Conservation (phyloP, 495 filamentous ascomycete genomes). For the Tuber umbilicatum region DNA sequence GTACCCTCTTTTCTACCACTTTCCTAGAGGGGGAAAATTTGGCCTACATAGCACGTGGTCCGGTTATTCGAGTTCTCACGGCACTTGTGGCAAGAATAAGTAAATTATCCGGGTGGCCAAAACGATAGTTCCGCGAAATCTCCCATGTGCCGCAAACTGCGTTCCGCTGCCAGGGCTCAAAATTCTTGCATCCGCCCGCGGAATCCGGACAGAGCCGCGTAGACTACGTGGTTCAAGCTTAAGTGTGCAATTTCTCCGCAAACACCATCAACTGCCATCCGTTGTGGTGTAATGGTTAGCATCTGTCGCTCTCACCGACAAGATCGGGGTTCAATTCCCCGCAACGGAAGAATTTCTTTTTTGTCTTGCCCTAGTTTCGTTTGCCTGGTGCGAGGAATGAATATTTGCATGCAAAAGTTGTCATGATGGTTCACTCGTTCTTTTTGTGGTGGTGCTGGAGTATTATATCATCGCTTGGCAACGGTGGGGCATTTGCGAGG, state of each 20-base stretch:
- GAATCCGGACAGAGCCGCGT: background rate
- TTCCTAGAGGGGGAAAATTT: too few species aligned
- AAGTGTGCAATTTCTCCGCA: background rate
- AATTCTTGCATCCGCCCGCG: too few species aligned
- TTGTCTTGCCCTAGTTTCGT: background rate
- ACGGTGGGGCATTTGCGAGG: too few species aligned
- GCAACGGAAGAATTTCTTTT: slow-evolving; percentile 12
- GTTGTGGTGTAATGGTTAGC: slow-evolving; percentile 28
- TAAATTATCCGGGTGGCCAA: too few species aligned
- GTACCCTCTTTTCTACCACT: too few species aligned
- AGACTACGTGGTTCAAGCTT: background rate
- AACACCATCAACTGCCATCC: background rate
- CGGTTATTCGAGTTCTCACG: too few species aligned
- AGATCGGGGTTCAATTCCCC: slow-evolving; percentile 27
- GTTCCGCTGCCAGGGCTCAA: too few species aligned
- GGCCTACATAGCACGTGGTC: too few species aligned
- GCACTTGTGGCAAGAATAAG: too few species aligned
- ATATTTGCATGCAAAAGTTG: background rate
- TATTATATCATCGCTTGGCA: background rate
- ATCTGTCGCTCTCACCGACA: slow-evolving; percentile 26
- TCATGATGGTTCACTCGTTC: background rate
- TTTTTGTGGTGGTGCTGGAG: background rate
- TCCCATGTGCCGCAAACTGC: too few species aligned
- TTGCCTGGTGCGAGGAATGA: background rate
- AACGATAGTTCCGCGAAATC: too few species aligned